Percentiles rank a stretch among this genome's conserved stretches.
phyloP scores from a whole-genome alignment of 768 basidiomycete genomes.

The Auriscalpium orientale region DNA sequence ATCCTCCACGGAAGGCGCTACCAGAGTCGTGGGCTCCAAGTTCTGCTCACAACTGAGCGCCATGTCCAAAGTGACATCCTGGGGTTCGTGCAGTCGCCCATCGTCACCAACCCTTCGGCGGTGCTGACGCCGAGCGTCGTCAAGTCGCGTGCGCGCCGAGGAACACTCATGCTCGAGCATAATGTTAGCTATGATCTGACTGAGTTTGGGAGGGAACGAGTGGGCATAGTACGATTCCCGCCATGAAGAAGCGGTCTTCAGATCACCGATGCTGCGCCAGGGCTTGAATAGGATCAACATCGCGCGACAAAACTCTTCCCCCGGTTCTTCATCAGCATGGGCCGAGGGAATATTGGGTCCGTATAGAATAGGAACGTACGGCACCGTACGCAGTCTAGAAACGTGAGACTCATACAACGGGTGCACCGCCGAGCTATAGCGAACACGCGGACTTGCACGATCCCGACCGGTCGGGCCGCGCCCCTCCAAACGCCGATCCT shows the following conservation, averaged over 20 bases:
- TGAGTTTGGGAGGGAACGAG: background rate
- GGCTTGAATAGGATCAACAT: background rate
- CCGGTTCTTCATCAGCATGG: background rate
- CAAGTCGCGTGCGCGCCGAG: too few species aligned
- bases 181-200: background rate
- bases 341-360: background rate
- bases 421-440: background rate
- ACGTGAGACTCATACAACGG: slow-evolving; percentile 2
- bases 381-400: background rate
- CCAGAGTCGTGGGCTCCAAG: too few species aligned
- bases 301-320: background rate
- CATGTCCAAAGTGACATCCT: too few species aligned
- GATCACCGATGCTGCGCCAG: background rate
- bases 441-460: background rate
- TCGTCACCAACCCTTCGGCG: too few species aligned
- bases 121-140: too few species aligned
- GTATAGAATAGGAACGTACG: slow-evolving; percentile 5
- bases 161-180: background rate
- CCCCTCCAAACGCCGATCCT: background rate
- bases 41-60: too few species aligned
- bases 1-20: too few species aligned
- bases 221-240: background rate
- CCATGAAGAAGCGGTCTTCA: background rate
- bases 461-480: too few species aligned
- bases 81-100: too few species aligned